Conservation (phyloP, 2,329 filamentous ascomycete genomes). For the Ophiocordyceps camponoti-floridani region DNA sequence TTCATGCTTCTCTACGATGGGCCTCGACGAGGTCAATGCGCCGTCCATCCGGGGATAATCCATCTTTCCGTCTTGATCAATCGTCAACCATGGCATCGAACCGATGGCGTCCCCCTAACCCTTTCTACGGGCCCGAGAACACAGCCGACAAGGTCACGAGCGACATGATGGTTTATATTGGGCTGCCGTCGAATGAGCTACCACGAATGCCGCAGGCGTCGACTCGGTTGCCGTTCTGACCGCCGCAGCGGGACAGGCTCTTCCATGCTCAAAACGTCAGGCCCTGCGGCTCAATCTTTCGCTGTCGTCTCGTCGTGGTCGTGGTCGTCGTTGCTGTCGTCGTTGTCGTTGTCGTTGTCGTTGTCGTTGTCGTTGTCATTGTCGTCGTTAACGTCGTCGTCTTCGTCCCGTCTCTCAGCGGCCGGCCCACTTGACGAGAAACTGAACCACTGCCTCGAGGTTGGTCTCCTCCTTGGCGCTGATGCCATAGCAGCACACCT, state of each 20-base stretch:
- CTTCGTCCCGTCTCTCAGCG: slow-evolving; percentile 28
- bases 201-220: background rate
- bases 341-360: background rate
- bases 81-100: no score
- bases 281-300: slow-evolving; percentile 1
- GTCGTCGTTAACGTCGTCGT: background rate
- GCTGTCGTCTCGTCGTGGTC: no score
- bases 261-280: background rate
- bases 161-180: background rate
- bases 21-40: no score
- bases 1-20: no score
- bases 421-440: slow-evolving; percentile 79
- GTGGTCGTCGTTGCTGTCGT: no score
- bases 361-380: background rate
- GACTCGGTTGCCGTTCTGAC: background rate
- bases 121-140: no score
- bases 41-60: no score
- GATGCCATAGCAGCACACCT: slow-evolving; percentile 97
- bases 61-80: background rate
- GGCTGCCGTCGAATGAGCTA: background rate
- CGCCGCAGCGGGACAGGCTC: background rate
- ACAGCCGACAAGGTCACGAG: no score
- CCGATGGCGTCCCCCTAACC: no score
- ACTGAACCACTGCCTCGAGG: slow-evolving; percentile 88
- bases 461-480: slow-evolving; percentile 98